A percentile compares a stretch with the other conserved stretches of the same genome.
Conservation (phyloP, 73 alveolate genomes). For the Halteria grandinella region DNA sequence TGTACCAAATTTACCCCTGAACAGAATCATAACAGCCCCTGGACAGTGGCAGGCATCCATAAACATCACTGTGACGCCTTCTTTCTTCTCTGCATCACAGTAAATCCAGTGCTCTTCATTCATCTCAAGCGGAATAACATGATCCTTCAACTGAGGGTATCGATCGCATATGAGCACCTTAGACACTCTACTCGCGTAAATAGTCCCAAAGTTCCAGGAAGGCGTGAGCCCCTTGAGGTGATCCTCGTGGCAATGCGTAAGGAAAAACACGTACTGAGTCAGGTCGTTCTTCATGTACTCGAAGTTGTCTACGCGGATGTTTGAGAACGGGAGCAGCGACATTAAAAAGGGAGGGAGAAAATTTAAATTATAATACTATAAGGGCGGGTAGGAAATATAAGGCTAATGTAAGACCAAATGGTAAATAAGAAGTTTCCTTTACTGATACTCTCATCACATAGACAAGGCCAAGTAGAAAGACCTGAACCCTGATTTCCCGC, state of each 20-base stretch:
- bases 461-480: too few species aligned
- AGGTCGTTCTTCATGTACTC: constrained; percentile 63
- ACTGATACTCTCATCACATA: too few species aligned
- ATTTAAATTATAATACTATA: too few species aligned
- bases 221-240: constrained; percentile 78
- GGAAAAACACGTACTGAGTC: constrained; percentile 69
- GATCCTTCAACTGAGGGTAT: constrained; percentile 70
- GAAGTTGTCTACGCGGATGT: constrained; percentile 82
- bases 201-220: constrained; percentile 78
- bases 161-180: constrained; percentile 62
- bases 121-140: constrained; percentile 59
- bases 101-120: constrained; percentile 65
- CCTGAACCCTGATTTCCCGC: too few species aligned
- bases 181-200: constrained; percentile 68
- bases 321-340: constrained; percentile 76
- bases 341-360: too few species aligned
- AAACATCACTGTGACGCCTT: constrained; percentile 64
- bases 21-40: constrained; percentile 83
- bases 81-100: constrained; percentile 58
- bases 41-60: constrained; percentile 85
- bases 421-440: too few species aligned
- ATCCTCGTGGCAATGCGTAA: constrained; percentile 82
- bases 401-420: too few species aligned
- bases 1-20: constrained; percentile 84
- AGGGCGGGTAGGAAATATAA: too few species aligned